Conservation (phyloP, 257 asterid species). For the Rubia yunnanensis region DNA sequence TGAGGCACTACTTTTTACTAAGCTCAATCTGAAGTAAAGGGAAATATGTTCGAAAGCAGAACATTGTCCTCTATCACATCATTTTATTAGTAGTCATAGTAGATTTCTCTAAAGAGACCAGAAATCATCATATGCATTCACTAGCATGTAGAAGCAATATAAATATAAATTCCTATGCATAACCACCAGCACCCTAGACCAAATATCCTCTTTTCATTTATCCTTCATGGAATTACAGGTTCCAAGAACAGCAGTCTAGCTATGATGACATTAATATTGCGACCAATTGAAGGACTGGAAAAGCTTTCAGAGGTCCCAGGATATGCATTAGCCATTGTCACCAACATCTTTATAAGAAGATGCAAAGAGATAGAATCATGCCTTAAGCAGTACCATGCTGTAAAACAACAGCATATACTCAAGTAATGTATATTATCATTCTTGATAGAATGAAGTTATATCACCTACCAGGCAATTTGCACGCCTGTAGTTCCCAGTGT, state of each 20-base stretch:
- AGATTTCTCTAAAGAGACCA: too few relatives aligned
- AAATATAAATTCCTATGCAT: too few relatives aligned
- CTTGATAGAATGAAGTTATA: constrained; percentile 1
- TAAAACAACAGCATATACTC: neutral
- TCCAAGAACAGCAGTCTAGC: neutral
- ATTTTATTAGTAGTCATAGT: too few relatives aligned
- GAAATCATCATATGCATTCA: too few relatives aligned
- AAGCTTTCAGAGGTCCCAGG: neutral
- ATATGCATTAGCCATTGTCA: neutral
- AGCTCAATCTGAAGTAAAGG: too few relatives aligned
- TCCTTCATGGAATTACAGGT: neutral
- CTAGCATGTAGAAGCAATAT: too few relatives aligned
- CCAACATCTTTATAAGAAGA: neutral
- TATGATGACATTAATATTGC: neutral
- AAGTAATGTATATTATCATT: neutral
- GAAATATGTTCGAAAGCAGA: too few relatives aligned
- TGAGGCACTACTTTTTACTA: neutral
- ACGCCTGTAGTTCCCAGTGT: constrained; percentile 81
- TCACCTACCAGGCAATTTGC: constrained; percentile 69
- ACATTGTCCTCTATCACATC: too few relatives aligned
- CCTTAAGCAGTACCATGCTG: neutral
- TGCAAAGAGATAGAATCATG: neutral
- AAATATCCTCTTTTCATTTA: too few relatives aligned
- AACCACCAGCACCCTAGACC: too few relatives aligned
- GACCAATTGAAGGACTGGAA: neutral